These are phyloP conservation scores for Parasarocladium wereldwijsianum DNA, from an alignment of 2,329 filamentous ascomycete genomes.

Conservation along the genomic window DNA sequence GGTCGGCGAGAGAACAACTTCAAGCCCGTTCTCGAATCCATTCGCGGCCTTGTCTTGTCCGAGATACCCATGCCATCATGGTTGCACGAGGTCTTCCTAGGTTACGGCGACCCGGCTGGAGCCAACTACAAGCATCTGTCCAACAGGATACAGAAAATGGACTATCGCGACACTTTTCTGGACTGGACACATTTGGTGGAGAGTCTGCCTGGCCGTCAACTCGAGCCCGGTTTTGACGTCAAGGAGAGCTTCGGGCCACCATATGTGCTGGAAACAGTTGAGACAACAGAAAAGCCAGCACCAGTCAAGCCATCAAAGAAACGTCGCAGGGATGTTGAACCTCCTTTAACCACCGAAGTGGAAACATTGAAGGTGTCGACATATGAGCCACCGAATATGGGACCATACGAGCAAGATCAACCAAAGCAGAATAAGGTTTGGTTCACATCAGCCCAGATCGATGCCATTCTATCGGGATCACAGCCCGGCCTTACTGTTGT, in stretches of 20 bases:
- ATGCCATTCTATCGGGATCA: slow-evolving; percentile 85
- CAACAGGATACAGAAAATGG: slow-evolving; percentile 63
- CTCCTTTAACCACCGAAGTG: slow-evolving; percentile 42
- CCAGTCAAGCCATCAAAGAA: slow-evolving; percentile 63
- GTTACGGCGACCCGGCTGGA: slow-evolving; percentile 82
- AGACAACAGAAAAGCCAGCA: slow-evolving; percentile 34
- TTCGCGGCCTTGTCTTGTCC: slow-evolving; percentile 70
- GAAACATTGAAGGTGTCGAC: slow-evolving; percentile 72
- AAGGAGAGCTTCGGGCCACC: slow-evolving; percentile 69
- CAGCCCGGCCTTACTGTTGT: slow-evolving; percentile 90
- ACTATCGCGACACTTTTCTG: slow-evolving; percentile 88
- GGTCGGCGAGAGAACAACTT: slow-evolving; percentile 93
- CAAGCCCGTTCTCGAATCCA: slow-evolving; percentile 81
- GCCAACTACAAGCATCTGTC: slow-evolving; percentile 74
- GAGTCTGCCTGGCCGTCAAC: slow-evolving; percentile 72
- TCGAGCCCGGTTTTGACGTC: slow-evolving; percentile 63
- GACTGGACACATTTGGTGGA: slow-evolving; percentile 91
- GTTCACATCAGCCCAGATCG: slow-evolving; percentile 81
- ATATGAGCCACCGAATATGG: slow-evolving; percentile 77
- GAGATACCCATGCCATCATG: slow-evolving; percentile 78
- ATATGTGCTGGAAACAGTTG: slow-evolving; percentile 62
- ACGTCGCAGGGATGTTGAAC: slow-evolving; percentile 65
- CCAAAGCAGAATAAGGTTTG: slow-evolving; percentile 71
- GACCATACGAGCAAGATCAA: slow-evolving; percentile 75
- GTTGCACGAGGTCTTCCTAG: slow-evolving; percentile 95